A percentile compares a stretch with the other conserved stretches of the same genome.
phyloP scores from a whole-genome alignment of 805 yeast species.

The Candida insectorum region DNA sequence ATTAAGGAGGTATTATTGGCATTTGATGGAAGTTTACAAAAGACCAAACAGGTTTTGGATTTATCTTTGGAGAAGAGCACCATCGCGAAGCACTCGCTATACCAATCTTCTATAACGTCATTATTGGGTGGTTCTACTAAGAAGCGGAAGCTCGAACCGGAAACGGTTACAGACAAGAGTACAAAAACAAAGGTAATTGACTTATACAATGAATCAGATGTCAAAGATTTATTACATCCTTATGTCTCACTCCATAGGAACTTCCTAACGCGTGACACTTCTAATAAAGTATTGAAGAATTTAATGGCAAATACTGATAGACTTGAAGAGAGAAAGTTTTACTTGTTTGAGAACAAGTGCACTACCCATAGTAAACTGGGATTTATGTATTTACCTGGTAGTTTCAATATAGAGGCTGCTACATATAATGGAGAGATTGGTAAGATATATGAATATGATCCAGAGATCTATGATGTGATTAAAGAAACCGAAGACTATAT shows the following conservation, averaged over 20 bases:
- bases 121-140: slow-evolving; percentile 3
- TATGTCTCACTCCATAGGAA: slow-evolving; percentile 48
- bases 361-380: slow-evolving; percentile 52
- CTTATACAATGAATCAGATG: slow-evolving; percentile 50
- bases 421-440: slow-evolving; percentile 44
- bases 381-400: slow-evolving; percentile 15
- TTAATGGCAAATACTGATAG: slow-evolving; percentile 38
- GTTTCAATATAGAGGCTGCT: slow-evolving; percentile 13
- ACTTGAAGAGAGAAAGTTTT: slow-evolving; percentile 47
- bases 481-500: slow-evolving; percentile 36
- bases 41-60: slow-evolving; percentile 38
- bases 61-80: slow-evolving; percentile 24
- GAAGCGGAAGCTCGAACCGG: background rate
- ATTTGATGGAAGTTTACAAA: slow-evolving; percentile 51
- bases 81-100: slow-evolving; percentile 10
- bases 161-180: background rate
- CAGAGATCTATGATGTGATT: slow-evolving; percentile 24
- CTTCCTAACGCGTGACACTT: slow-evolving; percentile 50
- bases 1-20: slow-evolving; percentile 50
- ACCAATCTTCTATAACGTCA: slow-evolving; percentile 14
- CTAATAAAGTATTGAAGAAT: slow-evolving; percentile 42
- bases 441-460: slow-evolving; percentile 29
- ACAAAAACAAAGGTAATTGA: slow-evolving; percentile 25
- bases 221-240: slow-evolving; percentile 43
- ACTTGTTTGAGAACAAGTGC: slow-evolving; percentile 61